These are phyloP conservation scores for Penicillium flavigenum DNA, from an alignment of 495 filamentous ascomycete genomes.

Conservation along the genomic window DNA sequence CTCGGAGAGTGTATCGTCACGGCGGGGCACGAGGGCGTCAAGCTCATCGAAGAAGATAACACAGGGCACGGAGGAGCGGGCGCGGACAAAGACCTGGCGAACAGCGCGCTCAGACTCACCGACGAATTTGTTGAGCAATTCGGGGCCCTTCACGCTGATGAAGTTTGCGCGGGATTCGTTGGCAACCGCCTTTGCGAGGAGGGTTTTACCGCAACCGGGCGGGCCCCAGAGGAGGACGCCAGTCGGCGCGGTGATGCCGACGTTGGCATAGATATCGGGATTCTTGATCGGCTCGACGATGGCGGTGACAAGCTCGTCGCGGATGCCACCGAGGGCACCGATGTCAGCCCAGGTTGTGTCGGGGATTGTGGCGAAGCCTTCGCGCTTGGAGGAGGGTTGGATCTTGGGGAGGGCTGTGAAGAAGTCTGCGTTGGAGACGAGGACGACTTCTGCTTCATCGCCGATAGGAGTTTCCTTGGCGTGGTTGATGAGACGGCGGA, in stretches of 20 bases:
- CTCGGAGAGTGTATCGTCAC: slow-evolving; percentile 79
- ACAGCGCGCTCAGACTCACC: slow-evolving; percentile 93
- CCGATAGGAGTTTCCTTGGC: slow-evolving; percentile 50
- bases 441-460: slow-evolving; percentile 43
- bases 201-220: slow-evolving; percentile 94
- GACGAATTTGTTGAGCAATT: slow-evolving; percentile 92
- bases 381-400: slow-evolving; percentile 89
- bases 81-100: slow-evolving; percentile 86
- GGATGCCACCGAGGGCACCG: slow-evolving; percentile 75
- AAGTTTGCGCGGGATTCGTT: slow-evolving; percentile 96
- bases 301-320: slow-evolving; percentile 78
- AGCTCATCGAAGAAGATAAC: slow-evolving; percentile 98
- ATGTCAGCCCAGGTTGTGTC: slow-evolving; percentile 95
- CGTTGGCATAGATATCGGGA: slow-evolving; percentile 73
- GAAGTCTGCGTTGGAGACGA: slow-evolving; percentile 65
- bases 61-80: slow-evolving; percentile 81
- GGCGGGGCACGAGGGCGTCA: slow-evolving; percentile 83
- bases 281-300: slow-evolving; percentile 91
- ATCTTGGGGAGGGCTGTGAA: slow-evolving; percentile 76
- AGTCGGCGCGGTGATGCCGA: slow-evolving; percentile 85
- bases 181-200: slow-evolving; percentile 93
- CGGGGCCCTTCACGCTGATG: slow-evolving; percentile 95
- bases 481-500: slow-evolving; percentile 55
- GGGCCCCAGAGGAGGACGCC: slow-evolving; percentile 97
- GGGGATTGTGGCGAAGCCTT: slow-evolving; percentile 97